phyloP scores from a whole-genome alignment of 2,329 filamentous ascomycete species.

The Paracorniculantispora psalliotae region DNA sequence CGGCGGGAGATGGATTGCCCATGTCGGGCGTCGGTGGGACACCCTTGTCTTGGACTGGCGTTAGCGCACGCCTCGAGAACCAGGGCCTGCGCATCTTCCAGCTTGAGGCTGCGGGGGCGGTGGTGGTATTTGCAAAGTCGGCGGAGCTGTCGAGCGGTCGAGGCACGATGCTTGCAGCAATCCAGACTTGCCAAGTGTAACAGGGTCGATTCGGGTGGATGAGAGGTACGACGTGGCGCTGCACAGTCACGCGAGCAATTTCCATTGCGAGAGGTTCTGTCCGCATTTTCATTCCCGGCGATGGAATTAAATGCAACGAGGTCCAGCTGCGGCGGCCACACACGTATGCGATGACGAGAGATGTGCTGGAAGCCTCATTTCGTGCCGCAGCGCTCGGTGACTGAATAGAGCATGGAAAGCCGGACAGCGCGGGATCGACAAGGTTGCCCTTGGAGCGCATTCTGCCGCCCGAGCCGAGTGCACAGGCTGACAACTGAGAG shows the following conservation, averaged over 20 bases:
- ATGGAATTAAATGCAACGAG: neutral
- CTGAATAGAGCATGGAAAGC: constrained; percentile 4
- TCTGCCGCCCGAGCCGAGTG: neutral
- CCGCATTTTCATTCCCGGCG: neutral
- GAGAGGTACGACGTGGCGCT: constrained; percentile 1
- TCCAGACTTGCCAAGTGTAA: constrained; percentile 2
- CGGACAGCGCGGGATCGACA: neutral
- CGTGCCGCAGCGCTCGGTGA: neutral
- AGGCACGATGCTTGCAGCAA: constrained; percentile 6
- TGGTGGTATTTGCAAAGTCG: neutral
- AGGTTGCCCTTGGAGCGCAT: neutral
- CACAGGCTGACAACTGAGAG: neutral
- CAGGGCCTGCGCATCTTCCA: neutral
- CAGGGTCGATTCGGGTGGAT: neutral
- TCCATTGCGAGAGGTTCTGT: constrained; percentile 7
- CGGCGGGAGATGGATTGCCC: neutral
- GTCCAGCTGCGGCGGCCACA: neutral
- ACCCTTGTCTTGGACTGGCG: neutral
- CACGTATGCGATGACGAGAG: neutral
- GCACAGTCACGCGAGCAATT: constrained; percentile 13
- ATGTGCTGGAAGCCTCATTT: neutral
- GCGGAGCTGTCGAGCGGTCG: neutral
- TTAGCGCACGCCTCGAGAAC: neutral
- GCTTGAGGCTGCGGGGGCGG: neutral
- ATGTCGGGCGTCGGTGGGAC: neutral